Evolutionary conservation across 352 stramenopile species (phyloP).

Genomic region (Phytophthora aleatoria): DNA sequence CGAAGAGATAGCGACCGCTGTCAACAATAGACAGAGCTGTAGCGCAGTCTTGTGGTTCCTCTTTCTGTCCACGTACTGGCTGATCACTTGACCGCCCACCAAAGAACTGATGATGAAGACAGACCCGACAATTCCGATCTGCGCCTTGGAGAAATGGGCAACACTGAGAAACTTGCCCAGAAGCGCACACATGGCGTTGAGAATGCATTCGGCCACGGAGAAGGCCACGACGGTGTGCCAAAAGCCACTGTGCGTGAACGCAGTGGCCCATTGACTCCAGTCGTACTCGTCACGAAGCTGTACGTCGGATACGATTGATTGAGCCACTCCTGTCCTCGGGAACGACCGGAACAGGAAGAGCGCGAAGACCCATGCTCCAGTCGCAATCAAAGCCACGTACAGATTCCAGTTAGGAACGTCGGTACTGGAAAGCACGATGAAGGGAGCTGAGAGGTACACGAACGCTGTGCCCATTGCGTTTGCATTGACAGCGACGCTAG

Average conservation of each 20-base stretch:
- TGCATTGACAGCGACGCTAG: constrained; percentile 75
- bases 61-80: constrained; percentile 63
- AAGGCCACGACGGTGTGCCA: constrained; percentile 67
- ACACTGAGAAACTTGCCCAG: constrained; percentile 70
- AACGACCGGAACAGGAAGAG: constrained; percentile 56
- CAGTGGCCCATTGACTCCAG: constrained; percentile 68
- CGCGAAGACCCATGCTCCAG: constrained; percentile 28
- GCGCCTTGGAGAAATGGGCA: constrained; percentile 62
- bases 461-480: constrained; percentile 74
- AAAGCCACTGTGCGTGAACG: constrained; percentile 69
- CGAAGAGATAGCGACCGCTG: constrained; percentile 37
- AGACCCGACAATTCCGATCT: constrained; percentile 71
- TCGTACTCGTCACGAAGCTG: constrained; percentile 74
- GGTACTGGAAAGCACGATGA: constrained; percentile 47
- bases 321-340: constrained; percentile 36
- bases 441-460: constrained; percentile 60
- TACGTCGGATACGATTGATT: constrained; percentile 58
- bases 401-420: constrained; percentile 55
- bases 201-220: constrained; percentile 66
- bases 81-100: constrained; percentile 71
- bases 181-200: constrained; percentile 76
- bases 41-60: constrained; percentile 64
- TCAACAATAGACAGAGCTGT: constrained; percentile 60
- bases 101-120: constrained; percentile 76
- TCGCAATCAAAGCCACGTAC: constrained; percentile 42